These are phyloP conservation scores for Candida mesenterica DNA, from an alignment of 1,139 yeast genomes.

Conservation along the genomic window DNA sequence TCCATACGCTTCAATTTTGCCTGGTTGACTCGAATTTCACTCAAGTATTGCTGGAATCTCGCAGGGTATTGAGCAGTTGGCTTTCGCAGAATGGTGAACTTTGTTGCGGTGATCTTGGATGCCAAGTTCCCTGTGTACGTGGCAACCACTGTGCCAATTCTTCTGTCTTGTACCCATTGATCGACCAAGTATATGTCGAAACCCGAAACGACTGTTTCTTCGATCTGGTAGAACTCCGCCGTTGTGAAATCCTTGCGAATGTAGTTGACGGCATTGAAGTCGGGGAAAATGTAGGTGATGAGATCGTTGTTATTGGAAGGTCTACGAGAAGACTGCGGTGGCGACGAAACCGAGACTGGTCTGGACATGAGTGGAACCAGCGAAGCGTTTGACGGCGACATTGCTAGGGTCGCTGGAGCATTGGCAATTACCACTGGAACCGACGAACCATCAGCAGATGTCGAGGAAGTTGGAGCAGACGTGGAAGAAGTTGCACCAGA, in stretches of 20 bases:
- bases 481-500: too few species aligned
- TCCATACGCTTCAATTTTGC: slow-evolving; percentile 47
- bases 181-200: slow-evolving; percentile 89
- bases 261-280: slow-evolving; percentile 51
- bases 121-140: slow-evolving; percentile 80
- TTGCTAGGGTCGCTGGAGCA: too few species aligned
- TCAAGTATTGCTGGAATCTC: slow-evolving; percentile 57
- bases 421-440: too few species aligned
- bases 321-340: background rate
- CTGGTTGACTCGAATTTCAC: slow-evolving; percentile 59
- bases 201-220: slow-evolving; percentile 55
- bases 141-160: slow-evolving; percentile 65
- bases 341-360: background rate
- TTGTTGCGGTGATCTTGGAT: slow-evolving; percentile 60
- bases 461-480: too few species aligned
- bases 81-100: slow-evolving; percentile 56
- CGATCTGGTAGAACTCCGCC: slow-evolving; percentile 38
- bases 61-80: slow-evolving; percentile 59
- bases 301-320: slow-evolving; percentile 19
- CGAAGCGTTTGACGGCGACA: too few species aligned
- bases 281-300: slow-evolving; percentile 48
- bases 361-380: too few species aligned
- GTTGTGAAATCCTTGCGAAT: slow-evolving; percentile 40
- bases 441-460: too few species aligned
- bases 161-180: slow-evolving; percentile 84